Base-by-base conservation (phyloP, 257 asterid species). In the Solanum sparsipilum region DNA sequence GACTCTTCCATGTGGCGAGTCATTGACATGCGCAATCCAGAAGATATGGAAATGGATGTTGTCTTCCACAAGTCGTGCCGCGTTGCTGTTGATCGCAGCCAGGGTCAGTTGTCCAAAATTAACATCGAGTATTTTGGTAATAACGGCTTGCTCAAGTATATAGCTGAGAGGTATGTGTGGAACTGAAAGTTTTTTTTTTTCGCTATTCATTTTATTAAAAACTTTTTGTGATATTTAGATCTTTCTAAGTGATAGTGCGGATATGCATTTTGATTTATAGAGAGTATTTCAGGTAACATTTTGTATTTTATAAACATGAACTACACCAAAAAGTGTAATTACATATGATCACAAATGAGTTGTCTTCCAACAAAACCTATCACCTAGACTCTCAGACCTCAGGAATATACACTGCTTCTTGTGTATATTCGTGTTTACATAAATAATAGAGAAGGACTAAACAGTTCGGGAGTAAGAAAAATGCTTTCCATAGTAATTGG, bases 21-120 rank as follows among this genome's bases (percentile, higher is more conserved):
- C 35, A 78, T 78, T 25, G 63, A 78, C 46, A 84, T 91, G 90
- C 35, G 20, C 5, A 48, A 63, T 11, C 67, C 11, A 9, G 76
- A 13, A 18, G 13, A 27, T 31, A 4, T 13, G 44, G 18, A 21
- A 32, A 75, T 58, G 6, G 27, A 1, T 58, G 29, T 13, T 68
- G 18, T 72, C 46, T 78, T 86, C 23, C 21, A 44, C 31, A 25
- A n/a, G 60, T 18, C 90, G 71, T 92, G 95, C 91, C 90, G 88
- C 48, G 73, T 23, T 63, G 94, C 94, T 1, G 84, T 39, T 29
- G 58, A 78, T 78, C 84, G 84, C 35, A 39, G 84, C 60, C 60
- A 78, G 84, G 84, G 92, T 91, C 88, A 91, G 15, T 52, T 93
- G 79, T 20, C 86, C 56, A 90, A 91, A 52, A 79, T 92, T 9